Conservation (phyloP, 306 rosid species). For the Cucurbita moschata region DNA sequence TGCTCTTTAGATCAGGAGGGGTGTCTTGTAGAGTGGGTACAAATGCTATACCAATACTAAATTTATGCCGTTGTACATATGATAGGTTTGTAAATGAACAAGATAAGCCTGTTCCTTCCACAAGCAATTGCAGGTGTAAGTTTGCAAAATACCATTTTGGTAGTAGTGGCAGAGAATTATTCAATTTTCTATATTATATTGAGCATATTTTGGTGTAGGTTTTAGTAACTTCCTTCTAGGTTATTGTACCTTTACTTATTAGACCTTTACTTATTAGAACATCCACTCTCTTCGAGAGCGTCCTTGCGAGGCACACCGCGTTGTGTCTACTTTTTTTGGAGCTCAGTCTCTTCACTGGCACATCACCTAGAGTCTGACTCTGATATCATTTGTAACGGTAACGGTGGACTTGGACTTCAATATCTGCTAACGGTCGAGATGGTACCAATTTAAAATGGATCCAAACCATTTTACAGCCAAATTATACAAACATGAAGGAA, state of each 20-base stretch:
- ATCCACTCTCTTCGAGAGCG: too few relatives aligned
- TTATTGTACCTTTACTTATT: background rate
- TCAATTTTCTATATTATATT: background rate
- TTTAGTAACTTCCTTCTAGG: background rate
- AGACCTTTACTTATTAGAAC: background rate
- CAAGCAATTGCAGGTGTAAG: conserved; percentile 4
- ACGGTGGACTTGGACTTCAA: too few relatives aligned
- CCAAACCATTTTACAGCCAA: background rate
- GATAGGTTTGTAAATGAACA: conserved; percentile 6
- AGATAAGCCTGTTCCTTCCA: conserved; percentile 7
- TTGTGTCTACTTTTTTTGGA: too few relatives aligned
- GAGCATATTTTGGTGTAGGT: background rate
- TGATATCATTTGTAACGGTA: too few relatives aligned
- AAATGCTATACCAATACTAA: conserved; percentile 8
- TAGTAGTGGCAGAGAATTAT: conserved; percentile 4
- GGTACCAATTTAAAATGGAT: too few relatives aligned
- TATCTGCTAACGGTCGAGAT: too few relatives aligned
- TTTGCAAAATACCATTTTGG: conserved; percentile 2
- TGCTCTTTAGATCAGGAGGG: conserved; percentile 6
- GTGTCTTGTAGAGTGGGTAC: conserved; percentile 17
- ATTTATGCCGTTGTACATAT: conserved; percentile 2
- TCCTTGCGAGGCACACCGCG: too few relatives aligned
- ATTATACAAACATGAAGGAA: background rate
- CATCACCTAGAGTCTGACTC: too few relatives aligned
- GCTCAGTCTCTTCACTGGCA: too few relatives aligned